Percentiles rank a stretch among this genome's conserved stretches.
phyloP scores from a whole-genome alignment of 192 early-diverging fungal species.

The Umbelopsis vinacea region DNA sequence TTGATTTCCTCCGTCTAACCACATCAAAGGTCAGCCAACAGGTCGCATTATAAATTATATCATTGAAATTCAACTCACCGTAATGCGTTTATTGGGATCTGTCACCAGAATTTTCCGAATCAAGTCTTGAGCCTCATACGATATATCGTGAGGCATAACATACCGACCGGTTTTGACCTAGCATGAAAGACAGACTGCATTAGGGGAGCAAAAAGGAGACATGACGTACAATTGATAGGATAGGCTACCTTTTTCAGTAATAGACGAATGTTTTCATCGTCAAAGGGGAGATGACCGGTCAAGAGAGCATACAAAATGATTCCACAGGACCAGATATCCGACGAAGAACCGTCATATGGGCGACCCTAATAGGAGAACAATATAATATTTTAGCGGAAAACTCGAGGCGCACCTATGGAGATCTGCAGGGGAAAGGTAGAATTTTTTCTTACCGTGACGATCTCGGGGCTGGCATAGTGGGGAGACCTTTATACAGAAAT shows the following conservation, averaged over 20 bases:
- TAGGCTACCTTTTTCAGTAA: conserved; percentile 62
- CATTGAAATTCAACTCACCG: conserved; percentile 33
- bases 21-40: neutral
- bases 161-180: conserved; percentile 54
- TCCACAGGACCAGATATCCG: conserved; percentile 79
- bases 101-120: conserved; percentile 52
- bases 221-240: neutral
- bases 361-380: conserved; percentile 45
- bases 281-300: conserved; percentile 77
- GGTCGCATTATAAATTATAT: neutral
- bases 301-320: conserved; percentile 74
- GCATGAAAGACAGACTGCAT: neutral
- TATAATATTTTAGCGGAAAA: neutral
- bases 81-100: conserved; percentile 49
- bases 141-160: conserved; percentile 56
- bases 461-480: conserved; percentile 77
- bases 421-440: neutral
- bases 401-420: conserved; percentile 1
- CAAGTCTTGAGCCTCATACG: conserved; percentile 46
- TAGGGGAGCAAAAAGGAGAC: neutral
- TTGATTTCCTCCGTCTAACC: conserved; percentile 53
- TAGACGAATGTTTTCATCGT: conserved; percentile 73
- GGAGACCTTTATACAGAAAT: conserved; percentile 54
- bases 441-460: conserved; percentile 59
- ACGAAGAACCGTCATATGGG: conserved; percentile 67